These are phyloP conservation scores for Globisporangium solare DNA, from an alignment of 352 stramenopile species.

Conservation along the genomic window DNA sequence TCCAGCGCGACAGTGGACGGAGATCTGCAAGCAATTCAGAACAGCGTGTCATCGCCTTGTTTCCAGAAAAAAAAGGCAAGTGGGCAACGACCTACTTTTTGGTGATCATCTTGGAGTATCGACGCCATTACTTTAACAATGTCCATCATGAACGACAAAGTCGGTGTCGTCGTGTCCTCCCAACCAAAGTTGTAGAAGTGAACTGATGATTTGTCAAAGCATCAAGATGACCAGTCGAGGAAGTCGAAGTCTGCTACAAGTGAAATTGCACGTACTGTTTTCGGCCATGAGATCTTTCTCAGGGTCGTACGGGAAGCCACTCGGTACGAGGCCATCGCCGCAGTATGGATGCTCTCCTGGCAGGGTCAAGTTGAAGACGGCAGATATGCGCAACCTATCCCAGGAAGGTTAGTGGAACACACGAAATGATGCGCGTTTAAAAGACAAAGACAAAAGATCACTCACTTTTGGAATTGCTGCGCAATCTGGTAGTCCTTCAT, in stretches of 20 bases:
- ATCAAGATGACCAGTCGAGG: neutral
- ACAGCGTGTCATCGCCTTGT: neutral
- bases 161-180: constrained; percentile 91
- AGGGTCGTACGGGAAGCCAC: constrained; percentile 86
- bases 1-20: constrained; percentile 88
- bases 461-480: constrained; percentile 75
- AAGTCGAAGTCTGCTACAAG: neutral
- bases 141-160: constrained; percentile 81
- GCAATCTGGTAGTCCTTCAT: constrained; percentile 81
- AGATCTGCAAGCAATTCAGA: constrained; percentile 30
- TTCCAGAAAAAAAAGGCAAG: neutral
- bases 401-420: neutral
- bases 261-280: constrained; percentile 46
- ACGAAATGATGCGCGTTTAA: no score
- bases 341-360: constrained; percentile 90
- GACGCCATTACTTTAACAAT: constrained; percentile 85
- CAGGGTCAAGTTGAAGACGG: constrained; percentile 89
- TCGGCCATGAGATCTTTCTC: constrained; percentile 84
- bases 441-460: neutral
- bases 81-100: constrained; percentile 28
- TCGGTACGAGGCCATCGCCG: constrained; percentile 68
- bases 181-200: constrained; percentile 90
- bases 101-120: constrained; percentile 57
- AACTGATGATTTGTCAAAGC: constrained; percentile 30
- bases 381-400: constrained; percentile 68